Evolutionary conservation across 2,329 filamentous ascomycete species (phyloP).

Genomic region (Aspergillus udagawae): DNA sequence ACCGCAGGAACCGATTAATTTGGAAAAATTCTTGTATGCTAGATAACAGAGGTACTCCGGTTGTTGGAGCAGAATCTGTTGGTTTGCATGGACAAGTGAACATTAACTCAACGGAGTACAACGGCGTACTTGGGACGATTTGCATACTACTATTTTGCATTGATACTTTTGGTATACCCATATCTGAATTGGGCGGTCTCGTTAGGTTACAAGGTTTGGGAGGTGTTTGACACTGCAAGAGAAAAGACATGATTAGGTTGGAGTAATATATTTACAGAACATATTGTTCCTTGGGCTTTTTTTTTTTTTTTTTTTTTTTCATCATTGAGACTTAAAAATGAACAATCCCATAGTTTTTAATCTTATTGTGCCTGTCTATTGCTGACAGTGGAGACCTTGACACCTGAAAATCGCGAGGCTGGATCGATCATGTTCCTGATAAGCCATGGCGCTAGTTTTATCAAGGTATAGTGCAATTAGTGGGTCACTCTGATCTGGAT

Average conservation of each 20-base stretch:
- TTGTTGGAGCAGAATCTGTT: conserved; percentile 9
- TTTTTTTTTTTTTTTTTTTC: too few species aligned
- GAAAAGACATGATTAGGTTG: neutral
- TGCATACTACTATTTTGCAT: neutral
- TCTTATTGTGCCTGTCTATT: conserved; percentile 1
- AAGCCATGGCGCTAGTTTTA: conserved; percentile 11
- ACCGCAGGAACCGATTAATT: conserved; percentile 10
- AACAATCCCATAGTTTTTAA: neutral
- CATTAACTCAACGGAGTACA: neutral
- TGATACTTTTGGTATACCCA: neutral
- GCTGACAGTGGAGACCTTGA: neutral
- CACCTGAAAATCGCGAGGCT: conserved; percentile 14
- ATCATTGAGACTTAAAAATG: neutral
- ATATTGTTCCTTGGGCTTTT: neutral
- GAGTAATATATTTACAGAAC: neutral
- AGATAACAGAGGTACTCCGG: conserved; percentile 34
- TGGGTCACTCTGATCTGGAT: conserved; percentile 6
- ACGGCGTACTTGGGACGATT: neutral
- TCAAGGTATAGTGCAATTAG: conserved; percentile 7
- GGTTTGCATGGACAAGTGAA: neutral
- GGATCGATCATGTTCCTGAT: conserved; percentile 13
- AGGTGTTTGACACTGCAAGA: neutral
- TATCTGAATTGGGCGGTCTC: neutral
- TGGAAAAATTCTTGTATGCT: conserved; percentile 11
- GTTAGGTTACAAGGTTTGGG: neutral